Conservation (phyloP, 2,329 filamentous ascomycete genomes). For the Calonectria montana region DNA sequence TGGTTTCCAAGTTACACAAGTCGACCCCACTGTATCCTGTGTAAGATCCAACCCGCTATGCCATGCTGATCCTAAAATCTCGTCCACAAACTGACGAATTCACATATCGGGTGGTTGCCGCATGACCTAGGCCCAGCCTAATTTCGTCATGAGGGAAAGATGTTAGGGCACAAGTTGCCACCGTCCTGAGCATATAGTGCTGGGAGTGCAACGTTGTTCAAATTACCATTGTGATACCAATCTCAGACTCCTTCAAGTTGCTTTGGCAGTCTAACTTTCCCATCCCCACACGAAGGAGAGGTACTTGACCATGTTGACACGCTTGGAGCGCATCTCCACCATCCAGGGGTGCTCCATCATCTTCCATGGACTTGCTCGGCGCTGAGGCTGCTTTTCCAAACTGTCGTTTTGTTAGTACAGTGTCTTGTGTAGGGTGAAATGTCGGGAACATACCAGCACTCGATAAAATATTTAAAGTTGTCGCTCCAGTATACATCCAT, state of each 20-base stretch:
- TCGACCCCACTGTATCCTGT: not conserved
- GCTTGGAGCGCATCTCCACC: constrained; percentile 93
- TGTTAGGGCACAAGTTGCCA: constrained; percentile 12
- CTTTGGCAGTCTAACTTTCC: constrained; percentile 62
- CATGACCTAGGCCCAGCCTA: constrained; percentile 35
- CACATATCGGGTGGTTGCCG: constrained; percentile 14
- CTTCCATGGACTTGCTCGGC: constrained; percentile 94
- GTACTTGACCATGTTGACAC: constrained; percentile 97
- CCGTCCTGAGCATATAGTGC: constrained; percentile 17
- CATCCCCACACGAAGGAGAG: constrained; percentile 97
- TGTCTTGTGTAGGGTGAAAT: not conserved
- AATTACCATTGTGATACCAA: constrained; percentile 26
- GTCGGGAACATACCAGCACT: constrained; percentile 85
- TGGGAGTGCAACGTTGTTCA: constrained; percentile 21
- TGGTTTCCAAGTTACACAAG: constrained; percentile 2
- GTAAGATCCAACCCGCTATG: constrained; percentile 4
- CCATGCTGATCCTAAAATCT: constrained; percentile 4
- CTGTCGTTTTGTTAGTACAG: constrained; percentile 59
- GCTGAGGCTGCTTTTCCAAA: constrained; percentile 90
- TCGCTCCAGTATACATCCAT: constrained; percentile 94
- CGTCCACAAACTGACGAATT: constrained; percentile 1
- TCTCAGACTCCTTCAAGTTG: constrained; percentile 19
- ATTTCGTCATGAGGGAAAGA: constrained; percentile 23
- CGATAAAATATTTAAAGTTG: constrained; percentile 99
- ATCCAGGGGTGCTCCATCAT: constrained; percentile 99